Evolutionary conservation across 305 asterid species (phyloP).

Genomic region (Fraxinus platypoda): DNA sequence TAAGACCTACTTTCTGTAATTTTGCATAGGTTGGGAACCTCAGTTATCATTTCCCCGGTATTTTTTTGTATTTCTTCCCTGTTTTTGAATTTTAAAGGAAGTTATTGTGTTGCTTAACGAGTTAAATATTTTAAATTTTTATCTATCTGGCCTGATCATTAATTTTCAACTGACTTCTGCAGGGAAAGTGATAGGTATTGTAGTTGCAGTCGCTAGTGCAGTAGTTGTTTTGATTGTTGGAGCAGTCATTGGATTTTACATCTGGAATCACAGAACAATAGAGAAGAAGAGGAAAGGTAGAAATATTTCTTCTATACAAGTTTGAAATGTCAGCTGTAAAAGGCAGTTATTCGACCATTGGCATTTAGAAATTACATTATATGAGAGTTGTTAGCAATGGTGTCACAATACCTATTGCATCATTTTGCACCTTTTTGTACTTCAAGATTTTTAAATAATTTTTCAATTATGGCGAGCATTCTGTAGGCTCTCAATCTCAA

Average conservation of each 20-base stretch:
- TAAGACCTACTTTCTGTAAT: no score
- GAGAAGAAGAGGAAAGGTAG: slow-evolving; percentile 60
- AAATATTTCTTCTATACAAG: neutral
- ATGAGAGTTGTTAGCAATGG: neutral
- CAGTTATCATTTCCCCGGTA: neutral
- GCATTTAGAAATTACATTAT: neutral
- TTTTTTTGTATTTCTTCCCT: neutral
- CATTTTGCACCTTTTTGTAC: neutral
- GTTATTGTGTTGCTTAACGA: neutral
- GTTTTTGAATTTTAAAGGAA: neutral
- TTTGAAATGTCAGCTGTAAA: neutral
- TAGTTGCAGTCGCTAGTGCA: slow-evolving; percentile 39
- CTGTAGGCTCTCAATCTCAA: neutral
- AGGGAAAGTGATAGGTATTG: slow-evolving; percentile 43
- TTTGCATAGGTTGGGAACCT: neutral
- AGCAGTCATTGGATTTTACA: slow-evolving; percentile 32
- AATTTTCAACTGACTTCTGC: slow-evolving; percentile 4
- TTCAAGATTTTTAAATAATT: neutral
- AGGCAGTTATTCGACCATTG: neutral
- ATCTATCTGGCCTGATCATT: neutral
- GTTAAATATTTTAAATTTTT: neutral
- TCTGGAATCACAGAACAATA: slow-evolving; percentile 42
- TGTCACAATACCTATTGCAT: neutral
- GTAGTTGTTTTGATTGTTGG: slow-evolving; percentile 38
- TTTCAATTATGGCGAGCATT: neutral